Percentiles rank a stretch among this genome's conserved stretches.
phyloP scores from a whole-genome alignment of 1,284 basidiomycete species.

The Sporisorium exsertum region DNA sequence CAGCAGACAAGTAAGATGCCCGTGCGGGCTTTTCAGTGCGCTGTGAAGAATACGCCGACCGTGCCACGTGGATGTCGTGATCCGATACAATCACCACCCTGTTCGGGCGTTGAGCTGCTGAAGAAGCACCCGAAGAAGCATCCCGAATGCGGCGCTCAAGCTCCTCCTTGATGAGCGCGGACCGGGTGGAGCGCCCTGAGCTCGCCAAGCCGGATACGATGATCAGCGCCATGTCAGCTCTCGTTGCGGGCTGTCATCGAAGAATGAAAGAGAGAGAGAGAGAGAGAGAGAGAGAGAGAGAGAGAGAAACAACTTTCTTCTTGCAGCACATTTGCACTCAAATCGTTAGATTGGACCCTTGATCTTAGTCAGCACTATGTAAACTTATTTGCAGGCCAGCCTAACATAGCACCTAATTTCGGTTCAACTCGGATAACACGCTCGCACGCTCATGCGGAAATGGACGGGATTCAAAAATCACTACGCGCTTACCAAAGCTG shows the following conservation, averaged over 20 bases:
- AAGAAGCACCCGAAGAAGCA: constrained; percentile 73
- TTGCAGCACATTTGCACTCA: neutral
- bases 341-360: constrained; percentile 19
- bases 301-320: constrained; percentile 19
- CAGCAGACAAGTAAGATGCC: constrained; percentile 84
- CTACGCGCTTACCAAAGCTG: constrained; percentile 39
- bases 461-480: constrained; percentile 21
- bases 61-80: constrained; percentile 77
- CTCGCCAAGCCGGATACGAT: constrained; percentile 91
- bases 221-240: constrained; percentile 83
- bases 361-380: constrained; percentile 10
- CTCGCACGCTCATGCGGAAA: constrained; percentile 14
- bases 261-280: neutral
- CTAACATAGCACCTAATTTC: constrained; percentile 9
- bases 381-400: neutral
- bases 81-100: constrained; percentile 80
- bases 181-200: constrained; percentile 85
- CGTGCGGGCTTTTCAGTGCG: constrained; percentile 88
- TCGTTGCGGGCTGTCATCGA: neutral
- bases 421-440: constrained; percentile 23
- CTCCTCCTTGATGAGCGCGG: constrained; percentile 76
- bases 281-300: neutral
- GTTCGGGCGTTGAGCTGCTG: constrained; percentile 69
- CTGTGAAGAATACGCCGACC: constrained; percentile 80
- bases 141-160: constrained; percentile 75